Evolutionary conservation across 805 yeast genomes (phyloP), one percentile per base, ranked within the genome.

Genomic region (Schwanniomyces sp.): DNA sequence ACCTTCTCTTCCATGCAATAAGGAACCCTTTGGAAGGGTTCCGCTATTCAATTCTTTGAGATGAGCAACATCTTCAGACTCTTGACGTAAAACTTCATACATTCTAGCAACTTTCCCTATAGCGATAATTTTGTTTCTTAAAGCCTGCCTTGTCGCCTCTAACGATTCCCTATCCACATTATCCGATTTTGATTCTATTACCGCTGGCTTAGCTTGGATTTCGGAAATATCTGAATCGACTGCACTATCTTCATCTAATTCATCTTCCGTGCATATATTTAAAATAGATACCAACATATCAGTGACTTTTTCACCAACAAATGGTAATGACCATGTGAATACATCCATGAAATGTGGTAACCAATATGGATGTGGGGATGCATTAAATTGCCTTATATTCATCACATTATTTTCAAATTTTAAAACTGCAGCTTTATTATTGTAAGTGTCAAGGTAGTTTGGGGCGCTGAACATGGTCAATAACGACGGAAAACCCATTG

Each of bases 301-400:
- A 11, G 96, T 88, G 46, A 91, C 88, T 62, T 94, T 89, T 64
- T 92, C 97, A 17, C 97, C 98, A 21, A 94, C 97, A 72, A 94
- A 92, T 7, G 98, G 99, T 48, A 92, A 74, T 1, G 97, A 88
- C 98, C 98, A 94, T 9, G 96, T 86, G 67, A 92, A 92, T 6
- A 92, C 96, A 66, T 94, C 97, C 96, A 91, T 90, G 59, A 91
- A 89, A 65, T 91, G 91, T 7, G 98, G 98, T 55, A 94, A 75
- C 90, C 96, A 91, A 69, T 94, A 92, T 1, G 99, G 99, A 68
- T 92, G 98, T 5, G 96, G 96, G 26, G 91, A 84, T 59, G 85
- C 71, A 67, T 91, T 91, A 75, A 94, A 92, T 69, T 92, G 98
- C 48, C 97, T 81, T 48, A 92, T 92, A 67, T 92, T 94, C 94